Base-by-base conservation (phyloP, 2,329 filamentous ascomycete species). In the Lachnum nothofagi region DNA sequence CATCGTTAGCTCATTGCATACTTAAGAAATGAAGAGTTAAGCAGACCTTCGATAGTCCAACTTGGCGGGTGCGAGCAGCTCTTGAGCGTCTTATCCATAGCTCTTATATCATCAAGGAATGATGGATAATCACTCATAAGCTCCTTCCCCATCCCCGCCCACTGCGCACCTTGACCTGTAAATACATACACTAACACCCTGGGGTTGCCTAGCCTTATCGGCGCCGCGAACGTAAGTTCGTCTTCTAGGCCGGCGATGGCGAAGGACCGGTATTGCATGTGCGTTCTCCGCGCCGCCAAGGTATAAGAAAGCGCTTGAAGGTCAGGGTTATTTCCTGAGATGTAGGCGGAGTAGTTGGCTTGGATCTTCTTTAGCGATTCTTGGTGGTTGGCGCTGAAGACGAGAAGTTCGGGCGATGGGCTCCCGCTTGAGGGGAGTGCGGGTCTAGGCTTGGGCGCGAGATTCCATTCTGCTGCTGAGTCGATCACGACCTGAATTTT, bases 111-210 rank as follows among this genome's bases (percentile, higher is more conserved):
- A 23, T 49, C 24, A 24, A 16, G 20, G n/a, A 43, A 48, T 6
- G 29, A n/a, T 6, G 25, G 35, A 17, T 44, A 37, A n/a, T 46
- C 25, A 3, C 14, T 20, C 7, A 54, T 27, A 3, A 61, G 43
- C 14, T 59, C 51, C 39, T 24, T 16, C 4, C 53, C 56, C 56
- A 60, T 60, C 2, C 29, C 31, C 16, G 45, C 22, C 51, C 52
- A 60, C 46, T 59, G 57, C 2, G 60, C 58, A 14, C 60, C 60
- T 44, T 62, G 60, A 3, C 60, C 60, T 0, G 54, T 62, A 37
- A 62, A 62, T 4, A 60, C 42, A 14, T 55, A 52, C 2, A 44
- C 43, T n/a, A 53, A 16, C 7, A 35, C 14, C 20, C 25, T 33
- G 8, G 39, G 20, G 8, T 25, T 31, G 14, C 25, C 27, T 34